Base-by-base conservation (phyloP, 139 green algal genomes). In the Chlamydomonas urium region DNA sequence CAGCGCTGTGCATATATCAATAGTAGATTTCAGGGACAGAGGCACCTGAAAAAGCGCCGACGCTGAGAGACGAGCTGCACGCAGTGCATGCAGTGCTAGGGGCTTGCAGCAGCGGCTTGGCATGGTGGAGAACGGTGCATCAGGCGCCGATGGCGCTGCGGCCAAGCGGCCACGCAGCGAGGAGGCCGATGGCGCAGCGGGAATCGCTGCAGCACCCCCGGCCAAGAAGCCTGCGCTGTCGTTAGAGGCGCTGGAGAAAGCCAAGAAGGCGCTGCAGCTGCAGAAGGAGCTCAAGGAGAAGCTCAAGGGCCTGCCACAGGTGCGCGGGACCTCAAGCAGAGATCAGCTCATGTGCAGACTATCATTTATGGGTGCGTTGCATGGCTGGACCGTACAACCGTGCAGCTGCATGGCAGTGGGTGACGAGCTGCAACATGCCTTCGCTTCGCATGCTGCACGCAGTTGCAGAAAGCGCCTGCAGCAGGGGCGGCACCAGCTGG, bases 261-360 rank as follows among this genome's bases (percentile, higher is more conserved):
- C 83, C 0, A 88, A 86, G 59, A 80, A 78, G 59, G 72, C 79
- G 47, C 74, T 88, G 10, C 68, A 86, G 74, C 74, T 83, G 47
- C 83, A 88, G 47, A 84, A 84, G 45, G 71, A 80, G 60, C 75
- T 88, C 10, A 70, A 82, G 67, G 83, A 83, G 28, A 88, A 85
- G 76, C 47, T 85, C 2, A 85, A 83, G 24, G 78, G 76, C 50
- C 62, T 85, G 26, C 75, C 82, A 2, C 74, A 85, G 73, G 75
- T 79, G 24, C 53, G 19, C 3, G 50, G 59, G 8, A 48, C 24
- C 17, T 42, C 36, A 53, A 69, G 57, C 17, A 56, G 45, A 21
- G 21, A 56, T 26, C 17, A 26, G 17, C 17, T 56, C 21, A 17
- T 26, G 45, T 56, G 45, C 45, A 21, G 17, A 56, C 21, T 56